These are phyloP conservation scores for Candolleomyces eurysporus DNA, from an alignment of 768 basidiomycete genomes.

Conservation along the genomic window DNA sequence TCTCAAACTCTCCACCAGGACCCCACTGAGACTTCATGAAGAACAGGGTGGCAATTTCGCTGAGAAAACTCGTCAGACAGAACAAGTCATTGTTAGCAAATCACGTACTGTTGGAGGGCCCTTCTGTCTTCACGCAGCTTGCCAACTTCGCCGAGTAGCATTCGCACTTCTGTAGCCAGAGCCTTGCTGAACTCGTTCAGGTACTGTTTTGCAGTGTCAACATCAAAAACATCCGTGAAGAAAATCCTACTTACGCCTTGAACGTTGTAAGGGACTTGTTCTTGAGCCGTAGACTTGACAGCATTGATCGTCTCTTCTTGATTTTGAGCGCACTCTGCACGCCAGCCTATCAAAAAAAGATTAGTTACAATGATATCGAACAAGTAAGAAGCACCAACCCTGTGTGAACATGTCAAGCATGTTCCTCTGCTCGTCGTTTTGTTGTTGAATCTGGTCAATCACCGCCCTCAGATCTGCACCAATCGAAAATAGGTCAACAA, in stretches of 20 bases:
- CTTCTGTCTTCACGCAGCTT: constrained; percentile 79
- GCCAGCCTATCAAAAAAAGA: constrained; percentile 50
- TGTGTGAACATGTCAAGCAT: constrained; percentile 54
- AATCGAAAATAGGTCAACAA: constrained; percentile 13
- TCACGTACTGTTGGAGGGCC: constrained; percentile 71
- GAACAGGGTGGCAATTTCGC: constrained; percentile 74
- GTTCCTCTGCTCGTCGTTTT: constrained; percentile 60
- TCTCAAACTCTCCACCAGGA: constrained; percentile 83
- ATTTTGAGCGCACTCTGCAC: constrained; percentile 60
- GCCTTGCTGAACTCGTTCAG: constrained; percentile 87
- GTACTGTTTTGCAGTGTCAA: constrained; percentile 45
- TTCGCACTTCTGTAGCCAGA: constrained; percentile 77
- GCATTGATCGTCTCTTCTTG: constrained; percentile 67
- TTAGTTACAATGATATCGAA: constrained; percentile 7
- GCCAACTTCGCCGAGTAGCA: constrained; percentile 81
- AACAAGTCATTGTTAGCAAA: neutral
- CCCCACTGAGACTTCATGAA: constrained; percentile 73
- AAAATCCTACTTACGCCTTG: constrained; percentile 58
- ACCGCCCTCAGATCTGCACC: constrained; percentile 55
- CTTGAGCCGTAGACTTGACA: constrained; percentile 67
- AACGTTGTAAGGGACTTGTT: constrained; percentile 82
- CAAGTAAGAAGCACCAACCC: constrained; percentile 38
- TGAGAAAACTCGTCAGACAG: constrained; percentile 23
- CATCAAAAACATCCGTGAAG: neutral
- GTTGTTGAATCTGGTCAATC: constrained; percentile 54